Evolutionary conservation across 768 basidiomycete species (phyloP), one percentile per base, ranked within the genome.

Genomic region (Steccherinum ochraceum): DNA sequence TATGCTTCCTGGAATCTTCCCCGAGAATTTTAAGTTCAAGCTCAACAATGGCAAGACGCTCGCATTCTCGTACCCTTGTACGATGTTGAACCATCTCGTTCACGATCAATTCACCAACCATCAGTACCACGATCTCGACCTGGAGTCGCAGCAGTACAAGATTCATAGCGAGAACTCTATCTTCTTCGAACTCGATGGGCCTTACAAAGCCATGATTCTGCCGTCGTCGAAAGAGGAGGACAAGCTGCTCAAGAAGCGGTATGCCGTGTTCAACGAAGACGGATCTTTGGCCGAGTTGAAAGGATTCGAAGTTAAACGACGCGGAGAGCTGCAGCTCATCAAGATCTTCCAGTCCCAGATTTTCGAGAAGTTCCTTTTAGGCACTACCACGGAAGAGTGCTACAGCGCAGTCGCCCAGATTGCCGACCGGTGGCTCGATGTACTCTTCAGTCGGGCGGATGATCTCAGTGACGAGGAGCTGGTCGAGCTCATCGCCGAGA

Each of bases 141-240:
- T 80, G 5, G 83, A 85, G 46, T 86, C 86, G 0, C 93, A 94
- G 24, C 81, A 85, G 54, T 97, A 96, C 68, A 72, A 72, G 18
- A 71, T 98, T 24, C 89, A 90, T 55, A 90, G 85, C 68, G 96
- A 98, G 69, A 98, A 99, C 69, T 95, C 93, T 13, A 99, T 99
- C 68, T 99, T 98, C 75, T 98, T 99, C 72, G 95, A 99, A 68
- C 77, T 99, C 53, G 95, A 99, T 59, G 96, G 96, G 1, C 96
- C 96, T 1, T 99, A 98, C 73, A 91, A 84, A 57, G 96, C 96
- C 4, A 98, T 99, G 96, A 97, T 98, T 60, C 78, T 99, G 12
- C 96, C 96, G 1, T 95, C 93, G 1, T 98, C 96, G 1, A 99
- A 99, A 65, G 96, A 99, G 68, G 96, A 99, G 67, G 96, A 98